Conservation (phyloP, 2,329 filamentous ascomycete genomes). For the Hortaea sp. region DNA sequence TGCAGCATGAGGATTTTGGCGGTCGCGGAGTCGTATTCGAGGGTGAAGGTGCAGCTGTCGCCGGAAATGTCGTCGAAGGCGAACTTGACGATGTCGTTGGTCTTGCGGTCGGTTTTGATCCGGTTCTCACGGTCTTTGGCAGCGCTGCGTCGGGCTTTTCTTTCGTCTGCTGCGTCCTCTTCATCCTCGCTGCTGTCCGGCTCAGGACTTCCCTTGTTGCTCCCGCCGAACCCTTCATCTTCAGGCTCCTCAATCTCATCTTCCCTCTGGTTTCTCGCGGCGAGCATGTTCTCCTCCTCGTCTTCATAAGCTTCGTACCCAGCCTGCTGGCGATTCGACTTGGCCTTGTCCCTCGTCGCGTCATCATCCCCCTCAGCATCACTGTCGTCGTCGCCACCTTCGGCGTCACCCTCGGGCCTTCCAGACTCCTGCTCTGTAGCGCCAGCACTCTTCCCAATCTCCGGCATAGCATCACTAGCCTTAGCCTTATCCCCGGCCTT, state of each 20-base stretch:
- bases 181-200: conserved; percentile 22
- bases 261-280: conserved; percentile 51
- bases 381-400: conserved; percentile 61
- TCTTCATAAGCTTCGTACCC: conserved; percentile 89
- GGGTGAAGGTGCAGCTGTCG: conserved; percentile 66
- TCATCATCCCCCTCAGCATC: conserved; percentile 46
- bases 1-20: conserved; percentile 91
- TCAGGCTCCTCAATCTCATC: conserved; percentile 53
- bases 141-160: conserved; percentile 26
- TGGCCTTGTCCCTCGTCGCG: conserved; percentile 60
- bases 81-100: conserved; percentile 63
- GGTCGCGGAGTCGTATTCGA: conserved; percentile 69
- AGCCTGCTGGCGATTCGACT: conserved; percentile 66
- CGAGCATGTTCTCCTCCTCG: conserved; percentile 74
- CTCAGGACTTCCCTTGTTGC: conserved; percentile 29
- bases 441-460: conserved; percentile 57
- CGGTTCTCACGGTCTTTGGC: conserved; percentile 50
- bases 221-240: conserved; percentile 44
- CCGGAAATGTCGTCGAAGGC: conserved; percentile 66
- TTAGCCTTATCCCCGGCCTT: conserved; percentile 41
- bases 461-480: conserved; percentile 56
- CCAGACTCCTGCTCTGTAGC: conserved; percentile 41
- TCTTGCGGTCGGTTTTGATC: conserved; percentile 47
- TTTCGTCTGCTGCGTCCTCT: conserved; percentile 1
- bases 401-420: conserved; percentile 35